Evolutionary conservation across 2,329 filamentous ascomycete species (phyloP).

Genomic region (Talaromyces amestolkiae): DNA sequence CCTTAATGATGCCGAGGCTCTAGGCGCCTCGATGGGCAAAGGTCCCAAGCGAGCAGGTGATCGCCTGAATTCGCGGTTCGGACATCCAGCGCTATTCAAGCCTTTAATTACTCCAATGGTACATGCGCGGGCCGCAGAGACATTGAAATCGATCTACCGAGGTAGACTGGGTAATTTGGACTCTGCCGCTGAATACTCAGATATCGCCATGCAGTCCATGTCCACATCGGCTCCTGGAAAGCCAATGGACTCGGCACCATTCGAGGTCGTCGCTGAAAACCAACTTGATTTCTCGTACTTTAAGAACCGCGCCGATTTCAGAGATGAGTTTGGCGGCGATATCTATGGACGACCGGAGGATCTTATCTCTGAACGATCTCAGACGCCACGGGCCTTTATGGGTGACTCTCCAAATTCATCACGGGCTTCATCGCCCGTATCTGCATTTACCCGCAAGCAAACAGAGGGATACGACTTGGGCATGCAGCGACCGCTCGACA

Average conservation of each 20-base stretch:
- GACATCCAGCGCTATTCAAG: conserved; percentile 86
- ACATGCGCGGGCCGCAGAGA: conserved; percentile 80
- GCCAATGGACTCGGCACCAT: conserved; percentile 59
- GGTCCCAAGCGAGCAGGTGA: conserved; percentile 49
- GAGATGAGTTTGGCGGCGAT: conserved; percentile 79
- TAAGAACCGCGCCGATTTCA: conserved; percentile 86
- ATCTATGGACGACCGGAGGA: conserved; percentile 48
- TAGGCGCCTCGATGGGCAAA: conserved; percentile 33
- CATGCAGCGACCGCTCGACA: conserved; percentile 21
- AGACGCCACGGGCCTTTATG: conserved; percentile 41
- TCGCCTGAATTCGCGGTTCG: conserved; percentile 74
- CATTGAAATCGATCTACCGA: conserved; percentile 80
- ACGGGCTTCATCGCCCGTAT: conserved; percentile 40
- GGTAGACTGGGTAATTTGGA: conserved; percentile 66
- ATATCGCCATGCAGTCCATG: conserved; percentile 82
- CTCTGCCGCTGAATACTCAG: conserved; percentile 57
- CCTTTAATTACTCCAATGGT: conserved; percentile 94
- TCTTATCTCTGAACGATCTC: conserved; percentile 45
- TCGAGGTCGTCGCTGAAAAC: conserved; percentile 84
- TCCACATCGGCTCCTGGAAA: conserved; percentile 58
- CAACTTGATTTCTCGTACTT: conserved; percentile 88
- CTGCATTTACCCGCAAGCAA: conserved; percentile 28
- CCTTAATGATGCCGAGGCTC: conserved; percentile 50
- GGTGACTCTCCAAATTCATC: conserved; percentile 39
- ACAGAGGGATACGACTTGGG: conserved; percentile 28